These are phyloP conservation scores for Larix sibirica DNA, from an alignment of 83 land plant species.

Conservation along the genomic window DNA sequence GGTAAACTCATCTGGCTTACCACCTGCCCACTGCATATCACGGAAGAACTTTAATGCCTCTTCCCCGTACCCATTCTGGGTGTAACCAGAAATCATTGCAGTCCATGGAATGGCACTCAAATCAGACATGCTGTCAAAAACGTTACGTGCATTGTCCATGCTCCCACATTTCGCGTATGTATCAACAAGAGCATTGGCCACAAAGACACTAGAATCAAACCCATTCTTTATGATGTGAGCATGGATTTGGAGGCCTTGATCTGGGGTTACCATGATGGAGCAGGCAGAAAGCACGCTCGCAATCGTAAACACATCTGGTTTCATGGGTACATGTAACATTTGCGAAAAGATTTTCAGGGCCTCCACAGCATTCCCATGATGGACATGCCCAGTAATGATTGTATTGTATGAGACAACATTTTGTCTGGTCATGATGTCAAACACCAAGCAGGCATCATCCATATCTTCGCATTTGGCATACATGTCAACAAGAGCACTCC, in stretches of 20 bases:
- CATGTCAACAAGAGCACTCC: slow-evolving; percentile 62
- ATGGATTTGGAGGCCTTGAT: slow-evolving; percentile 51
- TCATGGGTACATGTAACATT: slow-evolving; percentile 31
- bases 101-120: slow-evolving; percentile 61
- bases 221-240: slow-evolving; percentile 33
- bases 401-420: slow-evolving; percentile 72
- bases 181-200: slow-evolving; percentile 58
- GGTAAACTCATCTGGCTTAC: not conserved
- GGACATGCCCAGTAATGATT: slow-evolving; percentile 54
- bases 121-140: slow-evolving; percentile 42
- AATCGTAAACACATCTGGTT: slow-evolving; percentile 53
- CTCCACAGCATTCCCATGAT: slow-evolving; percentile 41
- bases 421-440: slow-evolving; percentile 38
- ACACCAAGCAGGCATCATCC: slow-evolving; percentile 47
- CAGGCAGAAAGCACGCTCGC: slow-evolving; percentile 66
- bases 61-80: slow-evolving; percentile 39
- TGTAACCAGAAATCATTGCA: slow-evolving; percentile 68
- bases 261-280: slow-evolving; percentile 32
- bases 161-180: slow-evolving; percentile 74
- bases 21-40: slow-evolving; percentile 27
- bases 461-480: slow-evolving; percentile 53
- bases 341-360: slow-evolving; percentile 33
- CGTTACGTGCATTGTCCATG: slow-evolving; percentile 49
- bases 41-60: slow-evolving; percentile 41
- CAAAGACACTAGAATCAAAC: slow-evolving; percentile 35